Evolutionary conservation across 176 grass and related monocot species (phyloP), one percentile per base, ranked within the genome.

Genomic region (Triticum dicoccoides): DNA sequence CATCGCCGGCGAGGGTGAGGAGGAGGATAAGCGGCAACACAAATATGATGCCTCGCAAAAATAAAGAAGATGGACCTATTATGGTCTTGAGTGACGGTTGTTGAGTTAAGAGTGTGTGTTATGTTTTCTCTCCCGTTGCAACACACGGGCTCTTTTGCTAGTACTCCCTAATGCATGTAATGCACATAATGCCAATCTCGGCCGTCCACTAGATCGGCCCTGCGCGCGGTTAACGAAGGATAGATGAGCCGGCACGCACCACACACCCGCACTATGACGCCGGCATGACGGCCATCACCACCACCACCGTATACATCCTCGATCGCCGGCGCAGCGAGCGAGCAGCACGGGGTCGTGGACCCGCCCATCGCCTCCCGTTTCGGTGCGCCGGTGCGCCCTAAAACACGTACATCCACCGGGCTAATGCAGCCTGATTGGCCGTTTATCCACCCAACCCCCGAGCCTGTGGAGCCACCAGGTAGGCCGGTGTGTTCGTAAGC

Each of bases 311-410:
- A 11, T 47, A 18, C 2, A 82, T 82, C 63, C 64, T 82, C 56
- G 56, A 59, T 59, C 82, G 82, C 82, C 86, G 90, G 90, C 90
- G 71, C 77, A 58, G 33, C 20, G 63, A 58, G 33, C 20, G 63
- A 77, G 78, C 18, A 58, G 83, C 77, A 85, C 82, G 21, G 78
- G 45, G 45, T 56, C 90, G 24, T 61, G 83, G 78, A 82, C 11
- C 38, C 42, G 62, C 62, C 82, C 75, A 76, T 88, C 5, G 35
- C 76, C 12, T 56, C 49, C 82, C 21, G 82, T 59, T 91, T 88
- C 29, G 56, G 78, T 79, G 90, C 86, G 77, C 20, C 71, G 32
- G 64, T 91, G 89, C 86, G 11, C 86, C 86, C 90, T 82, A 85
- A 42, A 63, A 41, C 33, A 21, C 54, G 73, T 78, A 85, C 90